phyloP scores from a whole-genome alignment of 345 rosid genomes.

The Microcos paniculata region DNA sequence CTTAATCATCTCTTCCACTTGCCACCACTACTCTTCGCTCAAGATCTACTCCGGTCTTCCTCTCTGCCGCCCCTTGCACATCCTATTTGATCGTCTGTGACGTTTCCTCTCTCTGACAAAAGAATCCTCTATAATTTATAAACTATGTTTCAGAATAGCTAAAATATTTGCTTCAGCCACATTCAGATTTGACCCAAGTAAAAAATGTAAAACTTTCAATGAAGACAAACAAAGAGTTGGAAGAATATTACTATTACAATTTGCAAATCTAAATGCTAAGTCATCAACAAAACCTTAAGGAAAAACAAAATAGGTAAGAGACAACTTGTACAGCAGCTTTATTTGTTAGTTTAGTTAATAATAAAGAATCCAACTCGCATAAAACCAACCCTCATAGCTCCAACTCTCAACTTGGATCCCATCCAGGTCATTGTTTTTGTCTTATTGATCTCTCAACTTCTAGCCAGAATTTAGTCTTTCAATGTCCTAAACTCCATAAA shows the following conservation, averaged over 20 bases:
- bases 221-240: not conserved
- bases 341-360: not conserved
- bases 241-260: not conserved
- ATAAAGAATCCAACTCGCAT: not conserved
- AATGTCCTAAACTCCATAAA: not conserved
- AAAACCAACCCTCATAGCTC: not conserved
- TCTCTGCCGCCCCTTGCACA: too few relatives aligned
- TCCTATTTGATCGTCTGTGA: too few relatives aligned
- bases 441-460: not conserved
- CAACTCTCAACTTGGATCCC: too few relatives aligned
- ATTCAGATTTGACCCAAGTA: not conserved
- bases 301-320: not conserved
- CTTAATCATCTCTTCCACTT: too few relatives aligned
- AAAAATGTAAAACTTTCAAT: not conserved
- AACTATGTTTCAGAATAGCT: not conserved
- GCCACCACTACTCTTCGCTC: too few relatives aligned
- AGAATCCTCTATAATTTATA: too few relatives aligned
- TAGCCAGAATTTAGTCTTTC: not conserved
- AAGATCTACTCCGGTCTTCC: too few relatives aligned
- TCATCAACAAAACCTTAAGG: not conserved
- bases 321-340: not conserved
- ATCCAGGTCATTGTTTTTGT: not conserved
- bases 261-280: not conserved
- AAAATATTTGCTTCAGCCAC: not conserved
- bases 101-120: too few relatives aligned